phyloP scores from a whole-genome alignment of 176 grass and related monocot species.

The Musa itinerans region DNA sequence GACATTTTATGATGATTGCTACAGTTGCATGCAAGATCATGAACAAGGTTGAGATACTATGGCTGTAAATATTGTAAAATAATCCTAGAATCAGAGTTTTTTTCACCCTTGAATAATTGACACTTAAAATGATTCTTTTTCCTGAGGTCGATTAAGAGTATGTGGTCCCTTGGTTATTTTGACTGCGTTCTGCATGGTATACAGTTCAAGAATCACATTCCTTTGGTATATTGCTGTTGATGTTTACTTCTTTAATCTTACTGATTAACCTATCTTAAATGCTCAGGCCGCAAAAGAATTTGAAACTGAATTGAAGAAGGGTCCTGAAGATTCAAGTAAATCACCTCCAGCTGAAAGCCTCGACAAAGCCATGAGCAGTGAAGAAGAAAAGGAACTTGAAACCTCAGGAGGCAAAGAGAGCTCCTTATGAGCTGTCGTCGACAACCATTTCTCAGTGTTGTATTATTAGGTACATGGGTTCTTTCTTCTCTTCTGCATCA shows the following conservation, averaged over 20 bases:
- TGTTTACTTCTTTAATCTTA: not conserved
- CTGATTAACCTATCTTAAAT: not conserved
- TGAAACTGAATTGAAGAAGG: slow-evolving; percentile 59
- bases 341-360: slow-evolving; percentile 32
- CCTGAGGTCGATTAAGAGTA: not conserved
- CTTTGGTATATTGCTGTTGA: not conserved
- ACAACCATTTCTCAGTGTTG: not conserved
- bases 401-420: slow-evolving; percentile 49
- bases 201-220: not conserved
- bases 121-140: not conserved
- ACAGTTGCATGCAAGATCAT: not conserved
- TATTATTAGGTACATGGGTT: not conserved
- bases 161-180: not conserved
- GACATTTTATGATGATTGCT: not conserved
- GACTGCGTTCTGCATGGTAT: not conserved
- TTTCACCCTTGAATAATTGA: not conserved
- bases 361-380: slow-evolving; percentile 11
- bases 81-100: not conserved
- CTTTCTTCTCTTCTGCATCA: not conserved
- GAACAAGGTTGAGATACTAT: no score
- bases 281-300: slow-evolving; percentile 70
- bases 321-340: slow-evolving; percentile 24
- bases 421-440: slow-evolving; percentile 9
- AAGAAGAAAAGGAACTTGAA: slow-evolving; percentile 35
- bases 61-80: no score